Base-by-base conservation (phyloP, 306 rosid genomes). In the Clitoria ternatea region DNA sequence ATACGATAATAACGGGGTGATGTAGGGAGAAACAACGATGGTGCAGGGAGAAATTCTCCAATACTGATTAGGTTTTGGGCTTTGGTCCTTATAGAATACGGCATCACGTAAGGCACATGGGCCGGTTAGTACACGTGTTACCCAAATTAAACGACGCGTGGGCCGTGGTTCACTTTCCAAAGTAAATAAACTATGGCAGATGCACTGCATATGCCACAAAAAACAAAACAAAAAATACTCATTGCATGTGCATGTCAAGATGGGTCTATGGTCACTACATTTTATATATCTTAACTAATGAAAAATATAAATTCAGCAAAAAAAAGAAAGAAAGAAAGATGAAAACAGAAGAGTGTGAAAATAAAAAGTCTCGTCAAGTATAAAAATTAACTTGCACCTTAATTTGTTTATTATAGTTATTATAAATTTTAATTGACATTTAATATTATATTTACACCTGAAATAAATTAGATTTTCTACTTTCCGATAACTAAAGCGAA, bases 101-200 rank as follows among this genome's bases (percentile, higher is more conserved):
- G 3, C n/a, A 20, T 18, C 61, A 59, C 39, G 69, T 59, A 49
- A 72, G 39, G 39, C 60, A 59, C 69, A n/a, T 72, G 59, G 57
- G 15, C 17, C 32, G n/a, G 1, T 2, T 7, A 14, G 48, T 29
- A 32, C 66, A 40, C 27, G 39, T 72, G 77, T 72, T 6, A 2
- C 24, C 4, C 49, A 4, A 13, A 30, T 12, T 4, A 19, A 26
- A 45, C n/a, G 3, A 44, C 49, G 2, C 36, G 22, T 26, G 49
- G 27, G 14, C 32, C 9, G 10, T 1, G 59, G 36, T 36, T 30
- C 76, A 30, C 24, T 44, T 57, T 44, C 68, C 48, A 4, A 18
- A 43, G 59, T 56, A 19, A 27, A 27, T 5, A 12, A 7, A 1
- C 42, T n/a, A n/a, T n/a, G n/a, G 33, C 30, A 7, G 33, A 40